These are phyloP conservation scores for Colletotrichum scovillei DNA, from an alignment of 2,329 filamentous ascomycete species.

Conservation along the genomic window DNA sequence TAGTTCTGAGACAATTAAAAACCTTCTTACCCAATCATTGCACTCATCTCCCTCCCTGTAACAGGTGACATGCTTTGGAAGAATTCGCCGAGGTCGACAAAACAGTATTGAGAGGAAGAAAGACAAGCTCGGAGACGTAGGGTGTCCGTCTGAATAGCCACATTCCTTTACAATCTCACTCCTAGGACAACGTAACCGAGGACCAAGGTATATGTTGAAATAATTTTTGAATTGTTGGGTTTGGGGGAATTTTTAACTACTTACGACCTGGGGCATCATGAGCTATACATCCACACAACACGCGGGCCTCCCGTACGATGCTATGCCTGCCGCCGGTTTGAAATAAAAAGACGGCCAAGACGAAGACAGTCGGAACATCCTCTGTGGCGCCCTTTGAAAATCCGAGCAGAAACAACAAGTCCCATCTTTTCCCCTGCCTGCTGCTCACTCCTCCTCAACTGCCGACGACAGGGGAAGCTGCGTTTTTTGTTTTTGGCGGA, in stretches of 20 bases:
- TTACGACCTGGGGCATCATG: slow-evolving; percentile 19
- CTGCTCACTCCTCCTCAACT: background rate
- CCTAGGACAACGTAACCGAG: background rate
- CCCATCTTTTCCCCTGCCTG: slow-evolving; percentile 17
- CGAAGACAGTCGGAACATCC: slow-evolving; percentile 20
- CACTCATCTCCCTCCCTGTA: no score
- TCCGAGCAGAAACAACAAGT: slow-evolving; percentile 4
- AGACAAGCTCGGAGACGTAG: no score
- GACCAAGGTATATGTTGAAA: slow-evolving; percentile 4
- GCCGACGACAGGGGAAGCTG: slow-evolving; percentile 9
- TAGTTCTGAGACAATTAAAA: no score
- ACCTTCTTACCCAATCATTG: no score
- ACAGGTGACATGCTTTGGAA: no score
- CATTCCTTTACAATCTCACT: background rate
- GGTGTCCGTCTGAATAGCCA: no score
- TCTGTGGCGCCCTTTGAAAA: slow-evolving; percentile 14
- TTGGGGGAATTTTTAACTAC: slow-evolving; percentile 31
- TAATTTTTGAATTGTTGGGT: slow-evolving; percentile 21
- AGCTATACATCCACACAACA: slow-evolving; percentile 23
- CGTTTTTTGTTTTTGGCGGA: background rate
- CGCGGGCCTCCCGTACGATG: slow-evolving; percentile 23
- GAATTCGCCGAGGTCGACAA: no score
- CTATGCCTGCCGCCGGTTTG: slow-evolving; percentile 25
- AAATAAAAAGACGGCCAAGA: slow-evolving; percentile 10
- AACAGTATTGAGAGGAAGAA: no score